phyloP scores from a whole-genome alignment of 2,329 filamentous ascomycete species.

The Diaporthe aspalathi region DNA sequence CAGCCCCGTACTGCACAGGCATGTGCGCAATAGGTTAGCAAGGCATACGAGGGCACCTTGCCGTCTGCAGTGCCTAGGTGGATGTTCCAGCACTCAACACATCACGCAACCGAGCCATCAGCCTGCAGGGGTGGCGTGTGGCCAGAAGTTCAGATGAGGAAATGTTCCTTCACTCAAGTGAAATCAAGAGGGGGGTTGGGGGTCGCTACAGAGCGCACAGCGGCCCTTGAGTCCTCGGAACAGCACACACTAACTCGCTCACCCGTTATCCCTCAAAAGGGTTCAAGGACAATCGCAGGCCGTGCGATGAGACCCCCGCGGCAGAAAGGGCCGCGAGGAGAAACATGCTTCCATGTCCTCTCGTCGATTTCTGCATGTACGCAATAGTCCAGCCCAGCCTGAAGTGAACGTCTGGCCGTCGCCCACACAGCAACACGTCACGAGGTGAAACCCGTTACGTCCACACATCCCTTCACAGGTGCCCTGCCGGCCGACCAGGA shows the following conservation, averaged over 20 bases:
- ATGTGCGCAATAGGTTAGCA: not conserved
- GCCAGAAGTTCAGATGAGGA: not conserved
- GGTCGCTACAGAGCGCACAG: not conserved
- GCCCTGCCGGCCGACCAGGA: not conserved
- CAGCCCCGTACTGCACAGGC: not conserved
- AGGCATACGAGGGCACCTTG: not conserved
- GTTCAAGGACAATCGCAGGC: not conserved
- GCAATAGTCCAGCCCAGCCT: not conserved
- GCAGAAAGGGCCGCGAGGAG: not conserved
- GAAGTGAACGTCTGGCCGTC: not conserved
- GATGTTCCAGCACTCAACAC: not conserved
- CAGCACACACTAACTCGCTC: not conserved
- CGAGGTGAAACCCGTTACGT: slow-evolving; percentile 13
- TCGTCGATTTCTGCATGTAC: not conserved
- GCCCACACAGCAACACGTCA: slow-evolving; percentile 5
- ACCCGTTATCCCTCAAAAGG: not conserved
- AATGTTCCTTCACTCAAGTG: not conserved
- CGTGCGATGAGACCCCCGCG: too few species aligned
- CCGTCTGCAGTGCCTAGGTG: not conserved
- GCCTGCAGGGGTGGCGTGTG: not conserved
- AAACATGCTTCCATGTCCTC: not conserved
- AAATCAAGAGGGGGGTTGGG: too few species aligned
- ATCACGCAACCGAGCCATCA: not conserved
- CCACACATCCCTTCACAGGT: not conserved
- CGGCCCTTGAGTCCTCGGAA: not conserved